Base-by-base conservation (phyloP, 2,329 filamentous ascomycete species). In the Talaromyces islandicus region DNA sequence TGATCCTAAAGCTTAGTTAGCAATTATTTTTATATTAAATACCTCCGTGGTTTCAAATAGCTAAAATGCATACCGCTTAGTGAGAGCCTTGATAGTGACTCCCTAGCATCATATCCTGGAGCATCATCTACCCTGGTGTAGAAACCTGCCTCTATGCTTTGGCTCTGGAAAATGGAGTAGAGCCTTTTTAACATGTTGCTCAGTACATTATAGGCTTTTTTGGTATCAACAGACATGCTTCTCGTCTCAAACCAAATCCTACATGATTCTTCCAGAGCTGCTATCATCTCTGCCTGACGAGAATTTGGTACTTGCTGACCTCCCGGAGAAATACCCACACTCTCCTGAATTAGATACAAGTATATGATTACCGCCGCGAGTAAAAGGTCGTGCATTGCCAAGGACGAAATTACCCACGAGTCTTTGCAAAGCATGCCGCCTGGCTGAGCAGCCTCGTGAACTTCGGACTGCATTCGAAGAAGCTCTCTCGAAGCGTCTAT, bases 401-500 rank as follows among this genome's bases (percentile, higher is more conserved):
- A 24, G n/a, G 55, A 57, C 9, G 55, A 57, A 50, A 57, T 57
- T 32, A 57, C 14, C 55, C 55, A 57, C 43, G 17, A 14, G 27
- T 57, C 55, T 50, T 57, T 50, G 25, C n/a, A 57, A n/a, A 57
- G 38, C 5, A 48, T 11, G 41, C 41, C 55, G 12, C 55, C 55
- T 25, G 55, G 55, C 19, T 57, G 55, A 50, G 55, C n/a, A 50
- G 55, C 55, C 7, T 57, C 24, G 27, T 57, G 27, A 35, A 57
- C 55, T 7, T 57, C 55, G 14, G 27, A 57, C 27, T 57, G 55
- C 3, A 57, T 50, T 17, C 41, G 55, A 57, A 57, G 25, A 32
- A 57, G 55, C 55, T 57, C 55, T 25, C 19, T 57, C 32, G 55
- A 50, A 50, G 55, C 55, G 5, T 57, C 55, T 32, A 57, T 57